Conservation (phyloP, 768 basidiomycete genomes). For the Collybia sordida region DNA sequence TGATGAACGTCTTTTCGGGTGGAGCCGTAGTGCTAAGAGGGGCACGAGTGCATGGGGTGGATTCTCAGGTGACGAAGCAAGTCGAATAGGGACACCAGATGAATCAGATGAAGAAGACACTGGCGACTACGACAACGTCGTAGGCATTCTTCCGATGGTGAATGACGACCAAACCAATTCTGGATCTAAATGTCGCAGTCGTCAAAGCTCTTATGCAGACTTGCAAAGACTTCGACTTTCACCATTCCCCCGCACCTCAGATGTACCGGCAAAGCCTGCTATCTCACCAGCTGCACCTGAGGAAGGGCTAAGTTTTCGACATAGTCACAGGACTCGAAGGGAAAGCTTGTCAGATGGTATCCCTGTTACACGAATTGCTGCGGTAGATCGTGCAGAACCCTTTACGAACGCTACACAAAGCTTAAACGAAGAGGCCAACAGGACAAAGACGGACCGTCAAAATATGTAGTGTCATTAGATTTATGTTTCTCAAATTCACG, state of each 20-base stretch:
- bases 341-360: conserved; percentile 66
- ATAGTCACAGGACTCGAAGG: conserved; percentile 51
- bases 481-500: neutral
- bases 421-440: conserved; percentile 62
- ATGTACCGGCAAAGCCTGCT: conserved; percentile 3
- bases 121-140: conserved; percentile 90
- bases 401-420: conserved; percentile 67
- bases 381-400: conserved; percentile 51
- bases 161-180: conserved; percentile 42
- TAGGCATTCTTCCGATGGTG: conserved; percentile 53
- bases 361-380: conserved; percentile 61
- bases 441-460: conserved; percentile 22
- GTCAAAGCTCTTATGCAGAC: conserved; percentile 79
- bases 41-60: conserved; percentile 92
- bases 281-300: conserved; percentile 23
- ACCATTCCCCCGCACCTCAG: conserved; percentile 7
- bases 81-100: conserved; percentile 67
- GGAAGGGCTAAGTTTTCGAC: conserved; percentile 44
- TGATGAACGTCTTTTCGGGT: conserved; percentile 92
- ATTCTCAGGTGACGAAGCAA: conserved; percentile 51
- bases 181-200: conserved; percentile 51
- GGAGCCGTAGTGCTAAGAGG: conserved; percentile 72
- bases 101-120: conserved; percentile 85
- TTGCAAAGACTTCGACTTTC: conserved; percentile 62
- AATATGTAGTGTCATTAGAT: conserved; percentile 3